Evolutionary conservation across 441 rosid species (phyloP), one percentile per base, ranked within the genome.

Genomic region (Pelargonium fulgidum): DNA sequence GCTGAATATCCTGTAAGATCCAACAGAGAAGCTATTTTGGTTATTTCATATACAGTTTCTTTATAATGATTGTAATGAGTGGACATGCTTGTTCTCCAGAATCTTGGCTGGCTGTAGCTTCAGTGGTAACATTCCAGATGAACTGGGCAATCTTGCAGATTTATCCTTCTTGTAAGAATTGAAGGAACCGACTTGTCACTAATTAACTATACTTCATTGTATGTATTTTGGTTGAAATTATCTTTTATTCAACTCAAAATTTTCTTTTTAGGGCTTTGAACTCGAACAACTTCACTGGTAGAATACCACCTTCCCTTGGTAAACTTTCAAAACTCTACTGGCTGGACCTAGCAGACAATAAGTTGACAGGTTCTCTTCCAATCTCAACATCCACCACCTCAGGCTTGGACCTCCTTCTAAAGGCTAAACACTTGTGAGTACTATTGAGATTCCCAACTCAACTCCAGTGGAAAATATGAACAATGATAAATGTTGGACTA

Each of bases 301-400:
- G 66, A 54, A 89, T 94, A 69, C 97, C 97, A 4, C 77, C 92
- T 41, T 65, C 92, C 36, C 59, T 94, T 72, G 96, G 97, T 42
- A 90, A 83, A 63, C 94, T 94, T 70, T 86, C 89, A 70, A 87
- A 87, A 62, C 87, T 94, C 42, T 90, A 87, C 73, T 94, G 97
- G 99, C 77, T 94, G 61, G 99, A 94, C 75, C 76, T 94, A n/a
- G 91, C 99, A 67, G 96, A 87, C 72, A 94, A 94, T 80, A 89
- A 87, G 65, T 66, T 94, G 76, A 82, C 92, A 41, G 97, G 97
- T 75, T 67, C 85, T n/a, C 79, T 91, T 75, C 99, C 99, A 6
- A 76, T 89, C 47, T 92, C 98, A 45, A 85, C 87, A 16, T 65
- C 56, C 39, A 74, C 69, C 0, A 66, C 82, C 69, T 92, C 96